Evolutionary conservation across 129 eudicot species (phyloP).

Genomic region (Oenanthe sinensis): DNA sequence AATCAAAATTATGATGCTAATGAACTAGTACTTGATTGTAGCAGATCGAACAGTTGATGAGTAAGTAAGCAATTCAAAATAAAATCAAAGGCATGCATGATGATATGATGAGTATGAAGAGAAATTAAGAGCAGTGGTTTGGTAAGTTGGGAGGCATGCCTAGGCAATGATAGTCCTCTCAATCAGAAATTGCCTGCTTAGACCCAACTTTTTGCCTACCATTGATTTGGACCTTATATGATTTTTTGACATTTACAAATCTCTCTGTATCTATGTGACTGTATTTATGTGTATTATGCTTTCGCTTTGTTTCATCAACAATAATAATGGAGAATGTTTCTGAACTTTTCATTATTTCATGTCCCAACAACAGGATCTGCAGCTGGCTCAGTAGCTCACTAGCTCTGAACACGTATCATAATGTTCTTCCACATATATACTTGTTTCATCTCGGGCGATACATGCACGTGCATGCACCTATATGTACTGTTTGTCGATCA

Average conservation of each 20-base stretch:
- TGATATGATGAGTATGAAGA: not conserved
- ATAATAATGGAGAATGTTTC: slow-evolving; percentile 1
- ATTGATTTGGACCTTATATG: not conserved
- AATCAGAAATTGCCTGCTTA: slow-evolving; percentile 6
- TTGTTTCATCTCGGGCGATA: not conserved
- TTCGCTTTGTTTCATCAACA: not conserved
- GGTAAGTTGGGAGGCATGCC: slow-evolving; percentile 3
- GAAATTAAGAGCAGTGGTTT: not conserved
- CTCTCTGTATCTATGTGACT: not conserved
- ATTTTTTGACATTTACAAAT: not conserved
- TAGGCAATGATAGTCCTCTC: not conserved
- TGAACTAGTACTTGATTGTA: not conserved
- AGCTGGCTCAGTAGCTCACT: not conserved
- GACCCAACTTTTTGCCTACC: not conserved
- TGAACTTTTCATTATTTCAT: not conserved
- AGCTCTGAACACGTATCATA: not conserved
- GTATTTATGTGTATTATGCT: not conserved
- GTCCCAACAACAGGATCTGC: slow-evolving; percentile 8
- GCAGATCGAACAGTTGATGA: not conserved
- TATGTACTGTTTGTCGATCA: not conserved
- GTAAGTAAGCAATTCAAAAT: not conserved
- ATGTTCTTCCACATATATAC: not conserved
- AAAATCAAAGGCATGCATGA: slow-evolving; percentile 1
- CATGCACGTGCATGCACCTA: not conserved
- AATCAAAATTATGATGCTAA: not conserved